Conservation (phyloP, 805 yeast species). For the Priceomyces carsonii region DNA sequence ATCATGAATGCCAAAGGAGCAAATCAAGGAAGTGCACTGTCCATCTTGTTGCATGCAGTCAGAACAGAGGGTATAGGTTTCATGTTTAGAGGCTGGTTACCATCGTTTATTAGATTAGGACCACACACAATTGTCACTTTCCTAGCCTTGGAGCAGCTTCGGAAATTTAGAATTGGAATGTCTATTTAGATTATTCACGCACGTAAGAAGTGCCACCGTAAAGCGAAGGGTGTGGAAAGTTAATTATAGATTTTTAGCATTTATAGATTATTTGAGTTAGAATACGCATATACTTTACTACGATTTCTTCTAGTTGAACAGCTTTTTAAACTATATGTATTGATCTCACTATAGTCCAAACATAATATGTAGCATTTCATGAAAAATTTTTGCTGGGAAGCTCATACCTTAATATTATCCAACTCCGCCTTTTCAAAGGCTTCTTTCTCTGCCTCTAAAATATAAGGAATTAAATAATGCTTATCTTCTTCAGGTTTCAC, state of each 20-base stretch:
- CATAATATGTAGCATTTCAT: too few species aligned
- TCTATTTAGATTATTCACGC: constrained; percentile 10
- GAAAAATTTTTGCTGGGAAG: neutral
- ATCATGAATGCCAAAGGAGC: constrained; percentile 69
- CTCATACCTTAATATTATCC: constrained; percentile 63
- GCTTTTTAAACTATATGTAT: too few species aligned
- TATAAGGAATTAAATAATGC: constrained; percentile 82
- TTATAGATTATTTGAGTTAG: too few species aligned
- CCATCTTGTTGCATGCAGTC: constrained; percentile 55
- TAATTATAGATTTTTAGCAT: neutral
- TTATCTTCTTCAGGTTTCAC: constrained; percentile 77
- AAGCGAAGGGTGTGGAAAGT: too few species aligned
- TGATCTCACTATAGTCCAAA: too few species aligned
- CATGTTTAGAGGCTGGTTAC: constrained; percentile 90
- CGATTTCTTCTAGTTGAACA: too few species aligned
- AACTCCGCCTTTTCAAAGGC: constrained; percentile 83
- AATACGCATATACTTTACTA: too few species aligned
- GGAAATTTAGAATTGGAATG: constrained; percentile 54
- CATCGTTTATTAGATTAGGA: constrained; percentile 81
- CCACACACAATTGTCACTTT: constrained; percentile 77
- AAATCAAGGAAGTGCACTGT: constrained; percentile 44
- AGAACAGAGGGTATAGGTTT: constrained; percentile 72
- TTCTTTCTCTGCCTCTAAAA: constrained; percentile 94
- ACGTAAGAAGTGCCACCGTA: too few species aligned
- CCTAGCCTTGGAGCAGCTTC: constrained; percentile 65